These are phyloP conservation scores for Rugonectria rugulosa DNA, from an alignment of 2,329 filamentous ascomycete genomes.

Conservation along the genomic window DNA sequence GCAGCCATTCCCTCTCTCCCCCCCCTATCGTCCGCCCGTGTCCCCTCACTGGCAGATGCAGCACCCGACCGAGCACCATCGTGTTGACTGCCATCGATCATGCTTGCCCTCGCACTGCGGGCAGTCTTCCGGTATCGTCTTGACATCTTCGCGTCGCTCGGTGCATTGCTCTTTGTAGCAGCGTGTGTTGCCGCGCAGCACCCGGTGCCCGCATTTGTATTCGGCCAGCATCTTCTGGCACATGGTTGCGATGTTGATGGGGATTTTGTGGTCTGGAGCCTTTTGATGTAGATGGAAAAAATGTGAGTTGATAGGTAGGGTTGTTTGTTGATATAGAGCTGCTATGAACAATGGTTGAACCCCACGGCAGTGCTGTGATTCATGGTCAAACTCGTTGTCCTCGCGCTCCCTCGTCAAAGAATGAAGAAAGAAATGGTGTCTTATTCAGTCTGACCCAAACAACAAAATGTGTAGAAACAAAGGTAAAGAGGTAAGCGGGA, in stretches of 20 bases:
- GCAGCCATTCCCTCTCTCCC: background rate
- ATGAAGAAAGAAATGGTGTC: background rate
- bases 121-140: conserved; percentile 43
- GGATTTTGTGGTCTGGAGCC: too few species aligned
- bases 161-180: conserved; percentile 45
- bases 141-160: conserved; percentile 42
- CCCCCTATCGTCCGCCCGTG: background rate
- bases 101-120: conserved; percentile 44
- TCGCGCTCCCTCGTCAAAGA: background rate
- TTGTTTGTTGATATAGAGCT: conserved; percentile 1
- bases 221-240: conserved; percentile 45
- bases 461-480: background rate
- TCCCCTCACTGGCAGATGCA: conserved; percentile 37
- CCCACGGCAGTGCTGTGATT: background rate
- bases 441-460: background rate
- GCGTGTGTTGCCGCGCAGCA: conserved; percentile 45
- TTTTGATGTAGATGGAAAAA: conserved; percentile 2
- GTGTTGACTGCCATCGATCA: conserved; percentile 40
- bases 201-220: conserved; percentile 47
- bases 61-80: conserved; percentile 49
- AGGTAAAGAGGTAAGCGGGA: background rate
- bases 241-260: conserved; percentile 35
- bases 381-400: conserved; percentile 1
- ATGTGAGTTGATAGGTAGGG: background rate
- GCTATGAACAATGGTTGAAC: conserved; percentile 6